Percentiles rank a stretch among this genome's conserved stretches.
These are phyloP conservation scores for Yamadazyma oceani DNA, from an alignment of 1,139 yeast species.

Conservation along the genomic window DNA sequence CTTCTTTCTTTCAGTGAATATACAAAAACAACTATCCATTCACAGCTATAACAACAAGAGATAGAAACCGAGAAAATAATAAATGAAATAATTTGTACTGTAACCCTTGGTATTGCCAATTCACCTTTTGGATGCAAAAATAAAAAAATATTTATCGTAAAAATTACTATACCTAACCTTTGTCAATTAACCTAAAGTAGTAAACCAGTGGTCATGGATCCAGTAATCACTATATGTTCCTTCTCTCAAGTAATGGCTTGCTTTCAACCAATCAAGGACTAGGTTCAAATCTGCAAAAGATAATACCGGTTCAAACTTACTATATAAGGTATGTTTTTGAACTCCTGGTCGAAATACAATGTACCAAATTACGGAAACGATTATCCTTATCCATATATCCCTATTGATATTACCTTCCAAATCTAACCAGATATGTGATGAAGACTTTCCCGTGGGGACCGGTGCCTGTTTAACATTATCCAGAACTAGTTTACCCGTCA, in stretches of 20 bases:
- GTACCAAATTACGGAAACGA: conserved; percentile 48
- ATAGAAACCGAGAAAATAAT: no score
- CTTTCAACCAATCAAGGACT: conserved; percentile 59
- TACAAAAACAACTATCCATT: no score
- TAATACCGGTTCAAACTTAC: conserved; percentile 40
- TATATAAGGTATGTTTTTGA: conserved; percentile 30
- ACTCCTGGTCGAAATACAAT: conserved; percentile 73
- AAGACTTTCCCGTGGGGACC: conserved; percentile 61
- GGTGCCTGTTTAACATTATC: conserved; percentile 17
- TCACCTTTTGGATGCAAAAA: no score
- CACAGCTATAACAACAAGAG: no score
- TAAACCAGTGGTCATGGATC: conserved; percentile 56
- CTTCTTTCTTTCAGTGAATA: no score
- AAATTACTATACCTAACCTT: not conserved
- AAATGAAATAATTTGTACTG: no score
- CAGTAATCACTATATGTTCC: conserved; percentile 50
- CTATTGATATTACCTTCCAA: conserved; percentile 58
- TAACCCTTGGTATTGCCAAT: no score
- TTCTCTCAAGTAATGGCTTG: conserved; percentile 37
- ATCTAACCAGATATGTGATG: conserved; percentile 74
- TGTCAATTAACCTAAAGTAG: conserved; percentile 26
- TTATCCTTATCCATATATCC: conserved; percentile 57
- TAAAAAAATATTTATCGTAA: not conserved
- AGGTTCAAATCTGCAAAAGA: conserved; percentile 49
- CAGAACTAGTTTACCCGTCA: conserved; percentile 12